These are phyloP conservation scores for Circinella minor DNA, from an alignment of 371 early-diverging fungal genomes.

Conservation along the genomic window DNA sequence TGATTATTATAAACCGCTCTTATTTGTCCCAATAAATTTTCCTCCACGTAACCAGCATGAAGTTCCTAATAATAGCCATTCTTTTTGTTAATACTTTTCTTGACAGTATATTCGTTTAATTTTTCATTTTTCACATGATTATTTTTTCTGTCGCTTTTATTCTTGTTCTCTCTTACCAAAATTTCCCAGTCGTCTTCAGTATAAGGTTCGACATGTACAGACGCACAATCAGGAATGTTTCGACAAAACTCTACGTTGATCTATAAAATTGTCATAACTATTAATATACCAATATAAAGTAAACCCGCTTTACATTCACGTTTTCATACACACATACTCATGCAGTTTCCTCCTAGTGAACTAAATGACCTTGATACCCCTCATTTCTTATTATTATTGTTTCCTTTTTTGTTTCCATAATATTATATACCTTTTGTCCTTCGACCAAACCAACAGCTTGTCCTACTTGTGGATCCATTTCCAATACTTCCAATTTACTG, in stretches of 20 bases:
- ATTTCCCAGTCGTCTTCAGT: constrained; percentile 91
- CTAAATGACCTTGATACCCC: no score
- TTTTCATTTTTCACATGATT: background rate
- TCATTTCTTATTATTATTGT: no score
- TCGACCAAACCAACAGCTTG: constrained; percentile 65
- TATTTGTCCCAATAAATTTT: constrained; percentile 77
- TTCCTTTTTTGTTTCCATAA: no score
- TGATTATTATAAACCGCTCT: constrained; percentile 72
- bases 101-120: background rate
- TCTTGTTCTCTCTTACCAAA: constrained; percentile 50
- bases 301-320: no score
- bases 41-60: constrained; percentile 83
- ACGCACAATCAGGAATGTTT: constrained; percentile 59
- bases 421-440: constrained; percentile 63
- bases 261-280: constrained; percentile 30
- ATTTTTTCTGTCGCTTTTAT: background rate
- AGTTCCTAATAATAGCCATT: constrained; percentile 58
- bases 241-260: constrained; percentile 68
- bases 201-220: constrained; percentile 80
- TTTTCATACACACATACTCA: no score
- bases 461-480: constrained; percentile 77
- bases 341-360: no score
- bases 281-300: no score
- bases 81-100: no score
- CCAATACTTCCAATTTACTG: constrained; percentile 61